Conservation (phyloP, 192 early-diverging fungal genomes). For the Backusella tarrabulga region DNA sequence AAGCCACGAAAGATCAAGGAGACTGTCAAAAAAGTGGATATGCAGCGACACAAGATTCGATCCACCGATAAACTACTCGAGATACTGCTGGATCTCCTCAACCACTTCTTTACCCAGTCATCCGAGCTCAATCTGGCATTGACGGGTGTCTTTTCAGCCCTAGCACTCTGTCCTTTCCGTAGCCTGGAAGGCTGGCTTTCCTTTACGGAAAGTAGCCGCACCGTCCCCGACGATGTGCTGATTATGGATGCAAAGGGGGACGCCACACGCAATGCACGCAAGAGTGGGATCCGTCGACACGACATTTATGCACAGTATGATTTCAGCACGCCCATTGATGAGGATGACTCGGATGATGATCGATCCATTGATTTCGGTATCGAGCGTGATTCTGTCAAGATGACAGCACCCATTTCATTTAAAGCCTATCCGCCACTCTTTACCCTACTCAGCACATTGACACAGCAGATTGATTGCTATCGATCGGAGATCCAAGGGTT, state of each 20-base stretch:
- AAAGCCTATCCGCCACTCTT: conserved; percentile 62
- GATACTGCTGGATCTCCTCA: conserved; percentile 62
- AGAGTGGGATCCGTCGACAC: conserved; percentile 29
- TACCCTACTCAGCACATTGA: conserved; percentile 61
- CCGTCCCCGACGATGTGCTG: conserved; percentile 36
- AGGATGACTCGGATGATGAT: conserved; percentile 44
- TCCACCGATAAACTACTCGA: conserved; percentile 65
- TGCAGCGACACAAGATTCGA: conserved; percentile 41
- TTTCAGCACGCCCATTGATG: conserved; percentile 28
- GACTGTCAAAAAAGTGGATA: conserved; percentile 21
- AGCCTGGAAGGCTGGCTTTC: conserved; percentile 73
- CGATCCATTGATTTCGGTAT: conserved; percentile 37
- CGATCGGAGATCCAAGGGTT: conserved; percentile 57
- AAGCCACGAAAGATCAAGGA: conserved; percentile 4
- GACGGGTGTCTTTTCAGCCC: conserved; percentile 84
- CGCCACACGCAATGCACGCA: background rate
- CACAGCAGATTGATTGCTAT: conserved; percentile 66
- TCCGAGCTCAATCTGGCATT: conserved; percentile 88
- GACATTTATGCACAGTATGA: conserved; percentile 38
- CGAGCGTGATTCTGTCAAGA: conserved; percentile 29
- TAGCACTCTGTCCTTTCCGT: conserved; percentile 74
- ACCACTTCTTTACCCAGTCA: conserved; percentile 84
- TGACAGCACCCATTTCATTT: conserved; percentile 36
- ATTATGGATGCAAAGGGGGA: conserved; percentile 21
- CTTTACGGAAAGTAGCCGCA: conserved; percentile 48